phyloP scores from a whole-genome alignment of 257 asterid genomes.

The Echium plantagineum region DNA sequence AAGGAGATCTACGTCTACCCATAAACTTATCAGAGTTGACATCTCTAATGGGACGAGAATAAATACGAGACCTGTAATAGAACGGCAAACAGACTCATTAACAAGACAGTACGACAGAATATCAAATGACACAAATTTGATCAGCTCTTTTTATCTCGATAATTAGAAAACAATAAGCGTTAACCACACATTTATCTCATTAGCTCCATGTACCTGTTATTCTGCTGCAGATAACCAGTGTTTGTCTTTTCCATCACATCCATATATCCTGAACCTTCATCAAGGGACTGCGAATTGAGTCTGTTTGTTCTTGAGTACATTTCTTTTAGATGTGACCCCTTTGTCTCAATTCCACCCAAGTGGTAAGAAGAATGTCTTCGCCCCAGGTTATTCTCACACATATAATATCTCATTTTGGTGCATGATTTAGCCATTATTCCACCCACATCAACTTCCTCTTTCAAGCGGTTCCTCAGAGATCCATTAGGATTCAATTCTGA shows the following conservation, averaged over 20 bases:
- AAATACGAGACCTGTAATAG: constrained; percentile 30
- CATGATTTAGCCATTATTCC: constrained; percentile 24
- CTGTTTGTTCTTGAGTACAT: constrained; percentile 17
- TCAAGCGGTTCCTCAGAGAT: constrained; percentile 14
- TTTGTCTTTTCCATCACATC: constrained; percentile 19
- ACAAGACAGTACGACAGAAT: not conserved
- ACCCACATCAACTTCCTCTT: constrained; percentile 22
- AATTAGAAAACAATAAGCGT: not conserved
- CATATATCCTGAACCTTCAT: constrained; percentile 36
- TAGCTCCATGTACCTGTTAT: constrained; percentile 29
- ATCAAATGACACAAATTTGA: not conserved
- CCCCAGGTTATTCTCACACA: constrained; percentile 22
- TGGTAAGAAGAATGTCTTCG: constrained; percentile 24
- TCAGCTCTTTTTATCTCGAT: not conserved
- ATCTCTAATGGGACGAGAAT: constrained; percentile 39
- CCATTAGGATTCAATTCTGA: constrained; percentile 18
- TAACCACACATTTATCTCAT: not conserved
- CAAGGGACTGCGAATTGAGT: constrained; percentile 42
- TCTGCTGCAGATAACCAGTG: constrained; percentile 19
- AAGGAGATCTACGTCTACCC: constrained; percentile 35
- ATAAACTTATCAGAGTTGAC: constrained; percentile 34
- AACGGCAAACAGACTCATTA: constrained; percentile 2
- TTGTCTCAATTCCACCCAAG: constrained; percentile 19
- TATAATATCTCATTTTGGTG: constrained; percentile 33
- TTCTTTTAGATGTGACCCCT: constrained; percentile 25